Conservation (phyloP, 176 grass and related monocot genomes). For the Melocanna baccifera region DNA sequence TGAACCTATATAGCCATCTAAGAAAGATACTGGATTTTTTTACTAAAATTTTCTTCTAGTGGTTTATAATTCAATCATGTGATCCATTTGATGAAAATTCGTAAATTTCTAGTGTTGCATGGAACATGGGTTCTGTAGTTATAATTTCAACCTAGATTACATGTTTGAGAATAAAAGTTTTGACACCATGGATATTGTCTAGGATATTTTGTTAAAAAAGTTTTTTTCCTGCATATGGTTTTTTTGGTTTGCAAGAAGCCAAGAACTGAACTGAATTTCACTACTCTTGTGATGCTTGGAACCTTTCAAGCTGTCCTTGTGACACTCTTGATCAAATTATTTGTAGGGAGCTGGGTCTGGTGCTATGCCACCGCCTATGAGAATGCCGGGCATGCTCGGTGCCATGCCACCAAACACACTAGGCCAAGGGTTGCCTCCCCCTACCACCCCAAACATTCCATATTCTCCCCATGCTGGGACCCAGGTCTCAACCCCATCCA, state of each 20-base stretch:
- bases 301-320: not conserved
- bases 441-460: constrained; percentile 45
- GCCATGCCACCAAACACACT: constrained; percentile 42
- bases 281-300: constrained; percentile 11
- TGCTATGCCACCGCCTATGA: constrained; percentile 40
- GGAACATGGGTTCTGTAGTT: not conserved
- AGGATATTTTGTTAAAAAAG: not conserved
- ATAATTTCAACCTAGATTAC: not conserved
- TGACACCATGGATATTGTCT: not conserved
- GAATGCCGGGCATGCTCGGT: constrained; percentile 42
- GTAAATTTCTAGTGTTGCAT: not conserved
- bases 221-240: not conserved
- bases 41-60: not conserved
- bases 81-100: not conserved
- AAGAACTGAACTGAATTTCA: constrained; percentile 6
- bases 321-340: constrained; percentile 18
- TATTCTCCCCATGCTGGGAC: constrained; percentile 68
- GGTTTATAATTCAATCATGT: not conserved
- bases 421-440: constrained; percentile 42
- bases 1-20: not conserved
- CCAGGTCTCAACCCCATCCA: constrained; percentile 65
- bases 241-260: not conserved
- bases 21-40: not conserved
- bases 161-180: not conserved
- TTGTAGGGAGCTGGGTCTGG: constrained; percentile 42